Conservation (phyloP, 768 basidiomycete species). For the Russula compacta region DNA sequence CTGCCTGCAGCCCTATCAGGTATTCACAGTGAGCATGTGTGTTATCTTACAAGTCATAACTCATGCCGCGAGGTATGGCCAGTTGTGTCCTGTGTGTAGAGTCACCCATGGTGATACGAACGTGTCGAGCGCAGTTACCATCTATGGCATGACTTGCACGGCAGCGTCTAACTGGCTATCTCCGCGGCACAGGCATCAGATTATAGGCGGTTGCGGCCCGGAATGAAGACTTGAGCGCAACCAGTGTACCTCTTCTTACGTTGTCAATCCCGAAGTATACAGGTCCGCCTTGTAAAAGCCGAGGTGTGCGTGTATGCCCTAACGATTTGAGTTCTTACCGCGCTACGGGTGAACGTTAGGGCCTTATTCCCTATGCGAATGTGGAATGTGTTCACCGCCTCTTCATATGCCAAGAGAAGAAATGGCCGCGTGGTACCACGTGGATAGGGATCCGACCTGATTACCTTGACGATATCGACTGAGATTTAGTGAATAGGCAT, state of each 20-base stretch:
- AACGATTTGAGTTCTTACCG: neutral
- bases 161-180: neutral
- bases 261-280: slow-evolving; percentile 6
- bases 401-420: neutral
- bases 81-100: neutral
- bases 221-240: neutral
- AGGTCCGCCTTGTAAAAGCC: neutral
- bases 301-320: neutral
- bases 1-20: neutral
- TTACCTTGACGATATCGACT: slow-evolving; percentile 1
- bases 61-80: neutral
- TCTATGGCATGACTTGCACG: neutral
- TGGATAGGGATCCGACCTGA: neutral
- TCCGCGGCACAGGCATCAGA: neutral
- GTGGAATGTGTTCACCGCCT: neutral
- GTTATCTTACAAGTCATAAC: neutral
- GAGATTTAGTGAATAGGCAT: neutral
- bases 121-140: neutral
- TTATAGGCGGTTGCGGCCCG: neutral
- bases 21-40: no score
- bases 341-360: neutral
- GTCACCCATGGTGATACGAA: neutral
- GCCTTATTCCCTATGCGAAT: neutral
- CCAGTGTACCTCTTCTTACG: neutral
- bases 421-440: neutral